Base-by-base conservation (phyloP, 257 asterid genomes). In the Sherardia arvensis region DNA sequence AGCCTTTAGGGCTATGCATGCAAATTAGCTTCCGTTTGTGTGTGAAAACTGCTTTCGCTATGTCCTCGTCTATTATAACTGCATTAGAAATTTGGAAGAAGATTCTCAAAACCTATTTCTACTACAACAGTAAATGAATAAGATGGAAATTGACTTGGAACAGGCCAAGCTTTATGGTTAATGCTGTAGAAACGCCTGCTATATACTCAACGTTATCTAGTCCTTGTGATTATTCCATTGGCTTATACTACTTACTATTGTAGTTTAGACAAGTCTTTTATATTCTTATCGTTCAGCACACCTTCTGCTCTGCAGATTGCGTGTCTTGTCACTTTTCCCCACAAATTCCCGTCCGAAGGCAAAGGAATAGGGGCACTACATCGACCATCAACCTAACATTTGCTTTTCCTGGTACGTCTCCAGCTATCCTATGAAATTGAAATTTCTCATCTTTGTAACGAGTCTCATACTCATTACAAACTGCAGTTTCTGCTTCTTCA, bases 311-410 rank as follows among this genome's bases (percentile, higher is more conserved):
- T 57, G 51, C 15, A 86, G 97, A 83, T 66, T 81, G 94, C 83
- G 79, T 67, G 79, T 74, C 51, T 69, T 86, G 83, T 75, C 89
- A 54, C 66, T 86, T 63, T 70, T 85, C 69, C 87, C 87, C 14
- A 25, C 58, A 22, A 54, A 78, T 61, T 64, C 72, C 29, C 81
- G 49, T 25, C 76, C 48, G 27, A 74, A 79, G 71, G 65, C 28
- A 61, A 65, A 26, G n/a, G 70, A 57, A 32, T 81, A 80, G 69
- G 7, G 51, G 34, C 70, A 32, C 79, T 60, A 57, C 75, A 65
- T 78, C 64, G 59, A 61, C 36, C 70, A 27, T 67, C 47, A 8
- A 33, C 25, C 30, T 54, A 14, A 62, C 62, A 5, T 48, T 51
- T 32, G 8, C 45, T 20, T 18, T 47, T 18, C 11, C 22, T 21